These are phyloP conservation scores for Wickerhamiella bombiphila DNA, from an alignment of 805 yeast genomes.

Conservation along the genomic window DNA sequence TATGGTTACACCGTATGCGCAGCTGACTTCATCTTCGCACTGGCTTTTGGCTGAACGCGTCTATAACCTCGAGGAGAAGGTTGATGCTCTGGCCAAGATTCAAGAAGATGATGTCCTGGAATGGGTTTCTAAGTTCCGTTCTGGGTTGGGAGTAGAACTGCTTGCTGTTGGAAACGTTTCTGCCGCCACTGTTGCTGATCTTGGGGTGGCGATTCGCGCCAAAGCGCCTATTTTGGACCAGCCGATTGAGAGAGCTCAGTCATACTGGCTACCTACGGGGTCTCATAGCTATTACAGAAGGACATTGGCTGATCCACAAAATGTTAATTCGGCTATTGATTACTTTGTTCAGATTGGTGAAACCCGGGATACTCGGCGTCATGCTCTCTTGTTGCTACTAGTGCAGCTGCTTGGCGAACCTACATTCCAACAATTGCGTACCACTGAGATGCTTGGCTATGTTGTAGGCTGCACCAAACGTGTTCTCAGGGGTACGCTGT, in stretches of 20 bases:
- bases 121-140: slow-evolving; percentile 25
- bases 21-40: slow-evolving; percentile 49
- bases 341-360: slow-evolving; percentile 56
- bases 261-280: slow-evolving; percentile 24
- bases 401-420: slow-evolving; percentile 73
- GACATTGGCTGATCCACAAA: slow-evolving; percentile 43
- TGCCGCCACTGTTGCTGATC: slow-evolving; percentile 36
- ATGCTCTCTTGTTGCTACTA: slow-evolving; percentile 47
- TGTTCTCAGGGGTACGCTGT: slow-evolving; percentile 50
- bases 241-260: slow-evolving; percentile 10
- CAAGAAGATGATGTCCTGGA: slow-evolving; percentile 5
- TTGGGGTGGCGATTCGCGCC: slow-evolving; percentile 1
- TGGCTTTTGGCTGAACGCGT: slow-evolving; percentile 57
- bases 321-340: slow-evolving; percentile 75
- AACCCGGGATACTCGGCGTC: slow-evolving; percentile 27
- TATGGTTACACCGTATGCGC: slow-evolving; percentile 62
- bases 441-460: slow-evolving; percentile 90
- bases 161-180: slow-evolving; percentile 62
- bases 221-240: neutral
- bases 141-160: slow-evolving; percentile 54
- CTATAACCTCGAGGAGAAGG: slow-evolving; percentile 51
- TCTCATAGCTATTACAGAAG: slow-evolving; percentile 14
- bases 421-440: slow-evolving; percentile 74
- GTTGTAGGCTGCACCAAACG: slow-evolving; percentile 72
- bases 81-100: slow-evolving; percentile 38